Evolutionary conservation across 1,139 yeast genomes (phyloP).

Genomic region (Scheffersomyces illinoinensis): DNA sequence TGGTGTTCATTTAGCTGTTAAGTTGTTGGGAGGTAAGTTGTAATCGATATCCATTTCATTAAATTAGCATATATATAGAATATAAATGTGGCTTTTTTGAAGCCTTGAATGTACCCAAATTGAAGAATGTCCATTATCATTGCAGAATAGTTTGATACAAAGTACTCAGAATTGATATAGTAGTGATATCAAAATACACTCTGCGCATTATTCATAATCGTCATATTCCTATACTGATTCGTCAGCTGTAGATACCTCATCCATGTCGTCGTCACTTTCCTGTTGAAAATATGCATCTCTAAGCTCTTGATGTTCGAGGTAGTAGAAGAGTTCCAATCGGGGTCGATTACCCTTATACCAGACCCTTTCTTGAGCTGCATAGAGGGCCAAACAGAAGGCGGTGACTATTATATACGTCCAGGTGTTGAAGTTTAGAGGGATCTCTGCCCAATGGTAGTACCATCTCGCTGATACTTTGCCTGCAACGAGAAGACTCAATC

Average conservation of each 20-base stretch:
- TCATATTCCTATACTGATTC: not conserved
- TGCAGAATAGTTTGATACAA: no score
- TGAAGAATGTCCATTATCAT: not conserved
- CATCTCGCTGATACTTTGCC: conserved; percentile 7
- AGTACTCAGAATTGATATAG: no score
- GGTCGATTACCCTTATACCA: conserved; percentile 4
- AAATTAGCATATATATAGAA: not conserved
- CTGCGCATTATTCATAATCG: not conserved
- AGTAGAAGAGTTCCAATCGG: not conserved
- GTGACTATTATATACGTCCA: conserved; percentile 16
- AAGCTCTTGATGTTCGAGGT: not conserved
- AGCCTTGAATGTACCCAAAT: not conserved
- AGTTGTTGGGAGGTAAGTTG: conserved; percentile 63
- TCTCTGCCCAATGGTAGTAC: conserved; percentile 19
- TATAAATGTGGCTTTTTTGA: not conserved
- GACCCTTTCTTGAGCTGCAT: conserved; percentile 1
- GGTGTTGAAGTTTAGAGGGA: conserved; percentile 26
- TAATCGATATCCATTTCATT: conserved; percentile 20
- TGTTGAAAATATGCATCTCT: not conserved
- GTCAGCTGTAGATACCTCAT: not conserved
- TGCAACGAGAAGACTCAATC: conserved; percentile 3
- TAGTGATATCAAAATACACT: not conserved
- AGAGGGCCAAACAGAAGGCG: not conserved
- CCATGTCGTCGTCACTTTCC: not conserved
- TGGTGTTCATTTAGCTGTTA: conserved; percentile 66